Evolutionary conservation across 2,329 filamentous ascomycete species (phyloP), one percentile per base, ranked within the genome.

Genomic region (Botrytis sinoallii): DNA sequence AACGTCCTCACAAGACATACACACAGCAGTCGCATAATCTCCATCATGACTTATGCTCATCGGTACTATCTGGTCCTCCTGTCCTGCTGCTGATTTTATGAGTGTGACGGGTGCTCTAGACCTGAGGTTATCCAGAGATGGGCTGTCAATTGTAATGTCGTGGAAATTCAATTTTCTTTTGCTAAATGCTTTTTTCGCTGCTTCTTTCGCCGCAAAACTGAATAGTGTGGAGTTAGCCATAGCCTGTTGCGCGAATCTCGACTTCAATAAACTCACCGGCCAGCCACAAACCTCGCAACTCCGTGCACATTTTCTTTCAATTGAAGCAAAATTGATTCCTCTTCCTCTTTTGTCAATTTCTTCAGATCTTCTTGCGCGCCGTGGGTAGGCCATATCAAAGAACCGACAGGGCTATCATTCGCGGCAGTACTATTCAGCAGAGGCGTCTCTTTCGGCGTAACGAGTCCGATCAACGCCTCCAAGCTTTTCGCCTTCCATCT

Each of bases 41-140:
- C 89, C 91, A 82, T 98, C 95, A 81, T 98, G 95, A 79, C 92
- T 96, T 78, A 98, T 97, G 74, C 92, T 95, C 63, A 97, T 81
- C 79, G 88, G 85, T 22, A 90, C 93, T 68, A 89, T 84, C 76
- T 89, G 87, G 44, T 81, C 76, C 9, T 79, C 75, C n/a, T 72
- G 76, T 32, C 70, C 71, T 29, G 59, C 75, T 77, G 80, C 29
- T 74, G 79, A 25, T 73, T 67, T 65, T 14, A 80, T 74, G 20
- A 79, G 52, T 16, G 75, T 75, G 18, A 77, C 32, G 25, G 79
- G 80, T 10, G 78, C 72, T 66, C 63, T 61, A 66, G 72, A 44
- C 63, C 66, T n/a, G 9, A 69, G 44, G 25, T 48, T 38, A 18
- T 46, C 61, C 10, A 52, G 38, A 18, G 44, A 64, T 48, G 44